phyloP scores from a whole-genome alignment of 2,329 filamentous ascomycete genomes.

The Epichloe sp. region DNA sequence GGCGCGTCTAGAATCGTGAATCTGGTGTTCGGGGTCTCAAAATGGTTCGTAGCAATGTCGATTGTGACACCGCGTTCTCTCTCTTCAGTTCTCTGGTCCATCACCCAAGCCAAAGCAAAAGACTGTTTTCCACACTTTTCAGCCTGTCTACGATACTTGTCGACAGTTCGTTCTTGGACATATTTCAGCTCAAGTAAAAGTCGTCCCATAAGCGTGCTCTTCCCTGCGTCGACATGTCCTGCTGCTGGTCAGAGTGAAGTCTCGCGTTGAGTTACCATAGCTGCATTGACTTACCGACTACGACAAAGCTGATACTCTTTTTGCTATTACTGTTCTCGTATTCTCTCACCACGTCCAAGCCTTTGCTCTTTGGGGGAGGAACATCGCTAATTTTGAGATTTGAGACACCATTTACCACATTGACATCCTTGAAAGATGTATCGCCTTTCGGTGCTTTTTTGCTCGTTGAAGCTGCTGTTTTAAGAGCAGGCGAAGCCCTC shows the following conservation, averaged over 20 bases:
- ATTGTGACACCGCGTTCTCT: constrained; percentile 85
- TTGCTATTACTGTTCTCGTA: constrained; percentile 65
- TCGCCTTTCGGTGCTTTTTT: constrained; percentile 27
- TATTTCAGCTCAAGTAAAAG: constrained; percentile 78
- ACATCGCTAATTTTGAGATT: constrained; percentile 34
- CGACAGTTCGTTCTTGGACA: constrained; percentile 76
- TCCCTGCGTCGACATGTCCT: constrained; percentile 96
- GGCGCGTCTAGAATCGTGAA: constrained; percentile 96
- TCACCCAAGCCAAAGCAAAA: constrained; percentile 92
- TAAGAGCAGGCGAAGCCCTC: constrained; percentile 27
- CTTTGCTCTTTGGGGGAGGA: constrained; percentile 57
- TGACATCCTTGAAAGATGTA: constrained; percentile 12
- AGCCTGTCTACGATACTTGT: constrained; percentile 78
- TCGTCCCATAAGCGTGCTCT: constrained; percentile 96
- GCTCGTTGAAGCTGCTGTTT: constrained; percentile 14
- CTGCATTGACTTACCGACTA: constrained; percentile 55
- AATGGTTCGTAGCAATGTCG: constrained; percentile 89
- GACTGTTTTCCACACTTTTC: constrained; percentile 88
- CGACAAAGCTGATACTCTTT: constrained; percentile 83
- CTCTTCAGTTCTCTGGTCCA: constrained; percentile 87
- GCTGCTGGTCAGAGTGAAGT: background rate
- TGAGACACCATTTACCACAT: constrained; percentile 18
- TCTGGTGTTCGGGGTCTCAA: constrained; percentile 72
- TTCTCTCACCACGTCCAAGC: constrained; percentile 72
- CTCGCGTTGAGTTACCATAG: background rate